Evolutionary conservation across 1,139 yeast species (phyloP).

Genomic region (Petasospora fabianii): DNA sequence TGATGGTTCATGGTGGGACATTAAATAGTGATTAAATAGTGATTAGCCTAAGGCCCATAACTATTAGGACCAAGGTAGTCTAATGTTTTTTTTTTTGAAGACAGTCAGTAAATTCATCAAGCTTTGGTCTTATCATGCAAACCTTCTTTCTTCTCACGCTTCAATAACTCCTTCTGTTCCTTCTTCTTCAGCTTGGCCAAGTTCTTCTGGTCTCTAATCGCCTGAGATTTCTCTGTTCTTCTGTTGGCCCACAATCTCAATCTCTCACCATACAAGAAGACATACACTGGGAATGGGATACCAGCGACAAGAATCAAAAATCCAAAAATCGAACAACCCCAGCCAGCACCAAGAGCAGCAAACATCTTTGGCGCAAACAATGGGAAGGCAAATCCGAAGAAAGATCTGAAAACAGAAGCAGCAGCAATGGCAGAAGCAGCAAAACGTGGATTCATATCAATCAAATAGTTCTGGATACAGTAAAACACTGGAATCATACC

Average conservation of each 20-base stretch:
- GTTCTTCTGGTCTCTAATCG: conserved; percentile 38
- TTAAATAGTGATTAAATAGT: no score
- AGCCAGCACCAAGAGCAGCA: conserved; percentile 48
- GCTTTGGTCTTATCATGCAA: no score
- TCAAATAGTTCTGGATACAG: conserved; percentile 55
- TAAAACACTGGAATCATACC: conserved; percentile 55
- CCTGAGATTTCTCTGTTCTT: conserved; percentile 39
- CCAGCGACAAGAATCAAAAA: conserved; percentile 53
- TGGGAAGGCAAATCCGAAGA: conserved; percentile 55
- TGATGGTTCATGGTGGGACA: no score
- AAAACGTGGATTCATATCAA: conserved; percentile 62
- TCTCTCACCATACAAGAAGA: conserved; percentile 52
- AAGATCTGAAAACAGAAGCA: conserved; percentile 56
- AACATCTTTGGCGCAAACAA: conserved; percentile 46
- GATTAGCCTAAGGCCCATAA: no score
- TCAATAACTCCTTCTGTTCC: conserved; percentile 10
- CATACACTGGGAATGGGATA: conserved; percentile 59
- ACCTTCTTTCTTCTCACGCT: neutral
- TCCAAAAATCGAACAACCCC: conserved; percentile 65
- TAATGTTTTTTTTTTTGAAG: no score
- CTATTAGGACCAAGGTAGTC: no score
- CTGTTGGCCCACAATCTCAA: conserved; percentile 55
- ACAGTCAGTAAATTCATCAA: no score
- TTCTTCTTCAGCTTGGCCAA: conserved; percentile 29
- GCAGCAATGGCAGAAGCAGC: conserved; percentile 62